Percentiles rank a stretch among this genome's conserved stretches.
These are phyloP conservation scores for Phytopythium mirpurense DNA, from an alignment of 352 stramenopile genomes.

Conservation along the genomic window DNA sequence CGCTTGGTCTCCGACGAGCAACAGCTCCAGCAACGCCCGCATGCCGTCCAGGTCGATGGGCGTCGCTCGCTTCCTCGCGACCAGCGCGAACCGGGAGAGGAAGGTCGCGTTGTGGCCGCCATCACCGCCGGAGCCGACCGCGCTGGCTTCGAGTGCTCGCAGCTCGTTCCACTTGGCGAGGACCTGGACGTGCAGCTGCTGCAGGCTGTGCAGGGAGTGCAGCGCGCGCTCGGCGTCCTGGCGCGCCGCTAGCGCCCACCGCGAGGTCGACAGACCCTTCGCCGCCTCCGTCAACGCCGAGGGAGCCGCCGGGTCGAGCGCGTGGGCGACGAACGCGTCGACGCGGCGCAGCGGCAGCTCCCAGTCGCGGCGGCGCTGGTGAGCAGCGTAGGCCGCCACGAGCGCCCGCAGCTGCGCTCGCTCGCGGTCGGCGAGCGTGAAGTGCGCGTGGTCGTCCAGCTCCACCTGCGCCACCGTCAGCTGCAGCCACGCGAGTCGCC, in stretches of 20 bases:
- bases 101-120: neutral
- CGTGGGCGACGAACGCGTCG: conserved; percentile 29
- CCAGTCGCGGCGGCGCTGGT: conserved; percentile 53
- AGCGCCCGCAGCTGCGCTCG: conserved; percentile 52
- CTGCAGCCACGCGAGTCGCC: conserved; percentile 23
- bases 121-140: neutral
- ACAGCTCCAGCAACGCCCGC: conserved; percentile 31
- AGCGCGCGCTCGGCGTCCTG: conserved; percentile 35
- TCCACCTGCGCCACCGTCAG: conserved; percentile 51
- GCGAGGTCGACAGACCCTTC: conserved; percentile 5
- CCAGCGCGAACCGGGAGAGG: neutral
- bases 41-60: conserved; percentile 30
- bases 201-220: conserved; percentile 33
- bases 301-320: neutral
- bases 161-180: conserved; percentile 46
- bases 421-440: conserved; percentile 62
- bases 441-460: conserved; percentile 72
- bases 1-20: conserved; percentile 1
- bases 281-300: neutral
- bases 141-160: conserved; percentile 16
- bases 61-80: conserved; percentile 11
- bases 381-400: conserved; percentile 42
- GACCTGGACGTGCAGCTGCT: conserved; percentile 55
- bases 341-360: conserved; percentile 35
- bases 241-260: conserved; percentile 9